These are phyloP conservation scores for Westerdykella aurantiaca DNA, from an alignment of 2,329 filamentous ascomycete genomes.

Conservation along the genomic window DNA sequence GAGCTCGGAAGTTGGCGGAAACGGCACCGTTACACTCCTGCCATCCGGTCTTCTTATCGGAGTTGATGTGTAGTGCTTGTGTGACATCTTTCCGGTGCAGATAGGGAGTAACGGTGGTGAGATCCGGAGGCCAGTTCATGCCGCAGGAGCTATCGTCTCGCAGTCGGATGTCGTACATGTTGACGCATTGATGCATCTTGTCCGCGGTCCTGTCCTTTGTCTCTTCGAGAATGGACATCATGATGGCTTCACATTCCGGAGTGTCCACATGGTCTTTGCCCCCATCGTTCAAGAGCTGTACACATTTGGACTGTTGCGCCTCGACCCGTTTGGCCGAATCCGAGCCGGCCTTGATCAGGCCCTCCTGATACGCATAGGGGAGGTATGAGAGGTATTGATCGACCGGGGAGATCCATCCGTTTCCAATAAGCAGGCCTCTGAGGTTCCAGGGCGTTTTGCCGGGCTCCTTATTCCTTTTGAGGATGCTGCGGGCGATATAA, in stretches of 20 bases:
- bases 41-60: constrained; percentile 82
- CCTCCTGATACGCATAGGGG: constrained; percentile 70
- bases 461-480: constrained; percentile 70
- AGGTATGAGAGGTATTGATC: constrained; percentile 90
- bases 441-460: constrained; percentile 63
- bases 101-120: constrained; percentile 72
- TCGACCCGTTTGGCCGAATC: constrained; percentile 61
- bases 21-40: constrained; percentile 82
- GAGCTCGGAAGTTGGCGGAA: constrained; percentile 61
- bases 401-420: constrained; percentile 88
- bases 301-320: constrained; percentile 62
- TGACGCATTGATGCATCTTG: constrained; percentile 61
- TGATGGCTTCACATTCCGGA: constrained; percentile 65
- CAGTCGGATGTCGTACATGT: constrained; percentile 96
- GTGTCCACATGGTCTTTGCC: constrained; percentile 61
- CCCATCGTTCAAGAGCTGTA: constrained; percentile 54
- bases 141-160: constrained; percentile 78
- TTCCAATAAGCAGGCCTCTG: constrained; percentile 84
- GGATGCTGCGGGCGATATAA: constrained; percentile 86
- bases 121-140: constrained; percentile 96
- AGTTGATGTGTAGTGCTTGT: constrained; percentile 73
- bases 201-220: constrained; percentile 54
- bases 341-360: constrained; percentile 63
- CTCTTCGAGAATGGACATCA: constrained; percentile 64
- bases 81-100: constrained; percentile 75